Evolutionary conservation across 2,329 filamentous ascomycete species (phyloP), one percentile per base, ranked within the genome.

Genomic region (Aspergillus cejpii): DNA sequence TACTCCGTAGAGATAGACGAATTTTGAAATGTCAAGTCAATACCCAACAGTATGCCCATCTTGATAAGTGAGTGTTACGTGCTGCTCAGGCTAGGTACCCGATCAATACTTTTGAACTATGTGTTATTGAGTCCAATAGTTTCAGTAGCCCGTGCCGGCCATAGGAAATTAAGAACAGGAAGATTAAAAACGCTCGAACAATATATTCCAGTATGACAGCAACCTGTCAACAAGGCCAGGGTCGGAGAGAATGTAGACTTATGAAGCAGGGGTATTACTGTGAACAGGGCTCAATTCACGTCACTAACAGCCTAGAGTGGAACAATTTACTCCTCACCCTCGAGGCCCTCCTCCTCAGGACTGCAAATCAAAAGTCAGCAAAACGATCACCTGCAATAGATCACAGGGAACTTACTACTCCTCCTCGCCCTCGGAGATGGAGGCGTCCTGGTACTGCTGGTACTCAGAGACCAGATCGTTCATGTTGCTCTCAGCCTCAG

Each of bases 401-500:
- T 11, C 24, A 36, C 34, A 33, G 8, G 39, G 39, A 53, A 50
- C 63, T 62, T 73, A 74, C 69, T 94, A 90, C 70, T 94, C 89
- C 76, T 95, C 90, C 76, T 97, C 91, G 63, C 88, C 91, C 75
- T 98, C 92, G 51, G 92, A 94, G 74, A 96, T 82, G 65, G 87
- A 87, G 70, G 92, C 92, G 74, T 98, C 92, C 83, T 98, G 92
- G 84, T 98, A 98, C 76, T 98, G 92, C 83, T 97, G 92, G 80
- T 98, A 98, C 75, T 98, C 92, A 52, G 89, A 94, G 65, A 98
- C 91, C 69, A 98, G 79, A 74, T 98, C 92, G 80, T 98, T 97
- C 92, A 98, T 97, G 81, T 98, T 98, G 76, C 87, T 94, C 84
- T 98, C 92, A 63, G 92, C 92, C 82, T 98, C 92, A 69, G 92